Base-by-base conservation (phyloP, 306 rosid species). In the Fragaria ananassa region DNA sequence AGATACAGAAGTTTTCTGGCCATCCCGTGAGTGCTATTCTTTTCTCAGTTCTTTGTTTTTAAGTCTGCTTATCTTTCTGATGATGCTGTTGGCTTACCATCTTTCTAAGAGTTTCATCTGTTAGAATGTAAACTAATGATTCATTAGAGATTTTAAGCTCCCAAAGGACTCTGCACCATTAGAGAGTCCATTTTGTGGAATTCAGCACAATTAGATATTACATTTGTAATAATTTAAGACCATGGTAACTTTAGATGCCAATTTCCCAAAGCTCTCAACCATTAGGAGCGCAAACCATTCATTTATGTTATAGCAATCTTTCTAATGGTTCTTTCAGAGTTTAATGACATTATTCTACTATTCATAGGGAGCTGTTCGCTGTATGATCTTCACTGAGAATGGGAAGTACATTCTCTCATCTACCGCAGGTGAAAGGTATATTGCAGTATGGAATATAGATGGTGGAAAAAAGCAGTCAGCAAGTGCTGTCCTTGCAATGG, bases 11-110 rank as follows among this genome's bases (percentile, higher is more conserved):
- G 83, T 90, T 91, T 80, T 83, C 93, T 64, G 99, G 99, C 75
- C 99, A 95, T 89, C 99, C 99, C 49, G 99, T 95, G 85, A 95
- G 99, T 89, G 75, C 74, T 70, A n/a, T 74, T 35, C 80, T 17
- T 47, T 62, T 54, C 31, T 35, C 45, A 63, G 17, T 56, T 15
- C 57, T 15, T 47, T 64, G 8, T 10, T 44, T 58, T 15, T 10
- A 60, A 42, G 69, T 58, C 7, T 18, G 19, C 31, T 74, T 42
- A 58, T 74, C 56, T 5, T 60, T 42, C 19, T 42, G 53, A 25
- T 23, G 10, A 25, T 39, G 39, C 54, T 76, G 53, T 27, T 68
- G 50, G 39, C 49, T 10, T 27, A 31, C 47, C 11, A 6, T 13
- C 21, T 31, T 71, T 34, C 18, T 70, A 71, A 51, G 35, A 35